Percentiles rank a stretch among this genome's conserved stretches.
Evolutionary conservation across 1,284 basidiomycete species (phyloP).

Genomic region (Cutaneotrichosporon cavernicola): DNA sequence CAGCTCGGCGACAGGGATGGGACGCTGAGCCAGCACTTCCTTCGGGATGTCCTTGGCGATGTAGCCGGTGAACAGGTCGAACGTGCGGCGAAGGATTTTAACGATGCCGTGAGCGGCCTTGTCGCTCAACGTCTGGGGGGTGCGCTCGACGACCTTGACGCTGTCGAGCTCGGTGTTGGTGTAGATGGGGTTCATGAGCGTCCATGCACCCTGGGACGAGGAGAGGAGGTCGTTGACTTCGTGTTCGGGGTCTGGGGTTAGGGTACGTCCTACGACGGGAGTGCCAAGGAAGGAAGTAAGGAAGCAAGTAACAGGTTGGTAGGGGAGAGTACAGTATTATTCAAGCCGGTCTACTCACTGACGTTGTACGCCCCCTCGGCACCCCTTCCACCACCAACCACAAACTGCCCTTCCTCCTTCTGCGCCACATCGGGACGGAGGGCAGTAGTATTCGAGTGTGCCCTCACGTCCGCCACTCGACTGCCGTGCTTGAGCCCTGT

Average conservation of each 20-base stretch:
- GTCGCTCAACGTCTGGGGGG: conserved; percentile 68
- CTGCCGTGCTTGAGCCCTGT: conserved; percentile 4
- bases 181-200: conserved; percentile 52
- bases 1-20: conserved; percentile 67
- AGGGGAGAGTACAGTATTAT: background rate
- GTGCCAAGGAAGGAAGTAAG: background rate
- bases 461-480: background rate
- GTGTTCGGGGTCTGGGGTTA: conserved; percentile 15
- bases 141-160: conserved; percentile 67
- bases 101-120: conserved; percentile 69
- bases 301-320: background rate
- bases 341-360: conserved; percentile 29
- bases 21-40: conserved; percentile 33
- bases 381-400: conserved; percentile 1
- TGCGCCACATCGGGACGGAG: background rate
- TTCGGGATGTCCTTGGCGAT: conserved; percentile 61
- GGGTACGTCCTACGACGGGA: background rate
- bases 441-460: background rate
- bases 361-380: conserved; percentile 44
- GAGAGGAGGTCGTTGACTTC: conserved; percentile 6
- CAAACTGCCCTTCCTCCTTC: background rate
- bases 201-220: conserved; percentile 42
- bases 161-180: conserved; percentile 49
- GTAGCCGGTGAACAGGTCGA: conserved; percentile 70
- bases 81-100: conserved; percentile 56